Conservation (phyloP, 2,329 filamentous ascomycete species). For the Botrytis porri region DNA sequence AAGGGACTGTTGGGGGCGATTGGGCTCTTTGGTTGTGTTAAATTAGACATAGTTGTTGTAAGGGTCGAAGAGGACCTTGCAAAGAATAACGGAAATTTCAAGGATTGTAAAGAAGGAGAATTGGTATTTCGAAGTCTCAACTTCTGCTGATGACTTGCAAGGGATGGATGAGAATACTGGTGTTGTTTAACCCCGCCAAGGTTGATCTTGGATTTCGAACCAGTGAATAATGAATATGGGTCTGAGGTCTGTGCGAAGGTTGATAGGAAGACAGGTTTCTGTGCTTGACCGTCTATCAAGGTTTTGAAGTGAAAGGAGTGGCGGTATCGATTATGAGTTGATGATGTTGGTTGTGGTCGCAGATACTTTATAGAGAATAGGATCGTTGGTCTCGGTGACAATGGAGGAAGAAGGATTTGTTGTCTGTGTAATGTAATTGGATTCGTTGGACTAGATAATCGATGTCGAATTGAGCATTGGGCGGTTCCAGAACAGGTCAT, state of each 20-base stretch:
- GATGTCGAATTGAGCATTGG: conserved; percentile 8
- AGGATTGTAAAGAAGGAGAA: conserved; percentile 2
- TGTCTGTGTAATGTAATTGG: neutral
- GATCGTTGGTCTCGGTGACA: conserved; percentile 2
- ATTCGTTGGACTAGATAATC: conserved; percentile 13
- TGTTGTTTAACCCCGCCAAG: conserved; percentile 13
- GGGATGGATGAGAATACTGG: conserved; percentile 1
- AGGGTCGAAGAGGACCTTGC: neutral
- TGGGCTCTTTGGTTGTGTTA: conserved; percentile 37
- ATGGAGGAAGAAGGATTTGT: conserved; percentile 5
- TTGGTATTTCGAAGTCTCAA: neutral
- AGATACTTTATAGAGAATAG: conserved; percentile 1
- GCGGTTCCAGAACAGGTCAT: conserved; percentile 14
- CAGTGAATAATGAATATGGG: conserved; percentile 14
- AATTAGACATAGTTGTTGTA: conserved; percentile 32
- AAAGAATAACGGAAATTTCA: neutral
- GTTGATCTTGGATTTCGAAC: conserved; percentile 1
- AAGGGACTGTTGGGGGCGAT: conserved; percentile 32
- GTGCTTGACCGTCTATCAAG: neutral
- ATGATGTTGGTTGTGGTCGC: neutral
- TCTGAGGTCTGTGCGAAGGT: conserved; percentile 18
- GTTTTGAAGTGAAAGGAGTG: neutral
- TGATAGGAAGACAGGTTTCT: neutral
- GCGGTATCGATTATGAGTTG: neutral
- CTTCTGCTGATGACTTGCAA: neutral